Evolutionary conservation across 805 yeast genomes (phyloP).

Genomic region (Wickerhamiella bombiphila): DNA sequence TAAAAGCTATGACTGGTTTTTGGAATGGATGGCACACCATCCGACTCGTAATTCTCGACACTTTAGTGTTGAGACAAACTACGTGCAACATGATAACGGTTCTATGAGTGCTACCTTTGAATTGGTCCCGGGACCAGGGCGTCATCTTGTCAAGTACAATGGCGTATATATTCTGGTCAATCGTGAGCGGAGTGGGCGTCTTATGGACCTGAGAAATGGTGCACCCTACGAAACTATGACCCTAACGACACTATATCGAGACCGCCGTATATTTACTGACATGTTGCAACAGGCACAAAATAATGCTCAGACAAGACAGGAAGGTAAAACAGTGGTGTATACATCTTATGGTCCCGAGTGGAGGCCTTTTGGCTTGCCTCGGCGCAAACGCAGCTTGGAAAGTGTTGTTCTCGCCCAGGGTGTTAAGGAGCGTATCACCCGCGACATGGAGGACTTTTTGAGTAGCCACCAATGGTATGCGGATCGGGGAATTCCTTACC

Average conservation of each 20-base stretch:
- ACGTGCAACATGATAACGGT: slow-evolving; percentile 82
- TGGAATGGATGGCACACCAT: slow-evolving; percentile 87
- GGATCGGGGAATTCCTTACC: slow-evolving; percentile 91
- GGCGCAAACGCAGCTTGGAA: slow-evolving; percentile 68
- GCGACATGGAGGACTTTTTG: slow-evolving; percentile 71
- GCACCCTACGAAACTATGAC: slow-evolving; percentile 95
- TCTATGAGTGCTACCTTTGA: slow-evolving; percentile 75
- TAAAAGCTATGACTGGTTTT: slow-evolving; percentile 85
- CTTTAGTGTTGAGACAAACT: slow-evolving; percentile 77
- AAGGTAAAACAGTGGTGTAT: slow-evolving; percentile 86
- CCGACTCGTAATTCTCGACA: slow-evolving; percentile 68
- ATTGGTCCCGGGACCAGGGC: slow-evolving; percentile 95
- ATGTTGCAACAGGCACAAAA: slow-evolving; percentile 71
- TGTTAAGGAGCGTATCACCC: slow-evolving; percentile 46
- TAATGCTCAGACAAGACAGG: slow-evolving; percentile 65
- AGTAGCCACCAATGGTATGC: slow-evolving; percentile 79
- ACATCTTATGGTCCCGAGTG: slow-evolving; percentile 98
- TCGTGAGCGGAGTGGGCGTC: slow-evolving; percentile 78
- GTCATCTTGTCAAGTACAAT: slow-evolving; percentile 69
- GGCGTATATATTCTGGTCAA: slow-evolving; percentile 81
- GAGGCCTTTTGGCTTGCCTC: slow-evolving; percentile 95
- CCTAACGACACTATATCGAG: slow-evolving; percentile 75
- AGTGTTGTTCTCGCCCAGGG: slow-evolving; percentile 77
- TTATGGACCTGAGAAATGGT: slow-evolving; percentile 79
- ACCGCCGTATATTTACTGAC: slow-evolving; percentile 52